These are phyloP conservation scores for Torulaspora franciscae DNA, from an alignment of 805 yeast genomes.

Conservation along the genomic window DNA sequence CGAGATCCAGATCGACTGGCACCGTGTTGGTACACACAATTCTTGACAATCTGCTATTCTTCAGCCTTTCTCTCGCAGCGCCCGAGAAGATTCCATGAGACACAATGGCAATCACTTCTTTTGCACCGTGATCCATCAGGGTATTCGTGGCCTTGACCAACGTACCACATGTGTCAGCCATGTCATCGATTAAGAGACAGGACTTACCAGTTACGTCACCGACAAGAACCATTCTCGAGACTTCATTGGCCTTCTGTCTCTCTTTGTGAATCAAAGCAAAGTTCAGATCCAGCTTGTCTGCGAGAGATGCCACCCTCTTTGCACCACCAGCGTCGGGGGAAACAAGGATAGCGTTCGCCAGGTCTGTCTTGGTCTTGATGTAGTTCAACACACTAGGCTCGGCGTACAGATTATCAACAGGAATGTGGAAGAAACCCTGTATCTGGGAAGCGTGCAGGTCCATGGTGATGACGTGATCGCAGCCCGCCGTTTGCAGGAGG, in stretches of 20 bases:
- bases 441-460: constrained; percentile 97
- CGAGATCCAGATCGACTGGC: constrained; percentile 65
- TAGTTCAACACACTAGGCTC: constrained; percentile 87
- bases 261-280: constrained; percentile 97
- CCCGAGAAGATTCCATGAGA: constrained; percentile 95
- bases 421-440: constrained; percentile 92
- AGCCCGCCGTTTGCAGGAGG: constrained; percentile 87
- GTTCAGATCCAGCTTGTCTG: constrained; percentile 85
- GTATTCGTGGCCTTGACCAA: constrained; percentile 91
- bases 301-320: constrained; percentile 89
- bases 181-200: constrained; percentile 88
- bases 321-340: constrained; percentile 99
- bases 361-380: constrained; percentile 59
- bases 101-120: constrained; percentile 83
- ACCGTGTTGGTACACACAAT: constrained; percentile 92
- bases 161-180: constrained; percentile 99
- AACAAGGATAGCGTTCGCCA: constrained; percentile 65
- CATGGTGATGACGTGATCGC: constrained; percentile 93
- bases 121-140: constrained; percentile 73
- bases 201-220: constrained; percentile 86
- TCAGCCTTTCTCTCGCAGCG: constrained; percentile 68
- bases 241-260: constrained; percentile 92
- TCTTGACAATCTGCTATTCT: constrained; percentile 57
- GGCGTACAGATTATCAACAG: constrained; percentile 93
- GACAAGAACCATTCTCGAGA: constrained; percentile 88